These are phyloP conservation scores for Pythium phragmitis DNA, from an alignment of 352 stramenopile species.

Conservation along the genomic window DNA sequence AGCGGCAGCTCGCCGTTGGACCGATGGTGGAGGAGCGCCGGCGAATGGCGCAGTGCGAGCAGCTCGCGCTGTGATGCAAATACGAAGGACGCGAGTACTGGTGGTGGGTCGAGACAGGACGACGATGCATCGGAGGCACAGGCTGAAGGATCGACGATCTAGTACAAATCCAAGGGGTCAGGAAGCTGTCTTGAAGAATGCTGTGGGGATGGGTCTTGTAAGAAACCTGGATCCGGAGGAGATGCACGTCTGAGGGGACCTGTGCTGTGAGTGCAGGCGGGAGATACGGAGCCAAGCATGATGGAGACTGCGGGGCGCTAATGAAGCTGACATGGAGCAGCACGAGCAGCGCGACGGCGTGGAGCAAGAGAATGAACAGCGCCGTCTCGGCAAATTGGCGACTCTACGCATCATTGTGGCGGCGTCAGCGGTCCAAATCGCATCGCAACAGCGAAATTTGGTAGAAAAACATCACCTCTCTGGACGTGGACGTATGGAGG, in stretches of 20 bases:
- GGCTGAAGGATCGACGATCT: background rate
- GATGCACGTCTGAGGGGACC: slow-evolving; percentile 10
- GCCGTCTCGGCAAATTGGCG: slow-evolving; percentile 53
- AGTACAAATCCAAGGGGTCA: background rate
- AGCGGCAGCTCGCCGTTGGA: slow-evolving; percentile 24
- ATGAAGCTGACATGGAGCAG: slow-evolving; percentile 64
- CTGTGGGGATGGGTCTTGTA: too few relatives aligned
- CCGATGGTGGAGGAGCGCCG: slow-evolving; percentile 9
- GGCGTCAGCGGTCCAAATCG: background rate
- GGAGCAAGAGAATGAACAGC: slow-evolving; percentile 55
- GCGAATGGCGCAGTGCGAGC: slow-evolving; percentile 58
- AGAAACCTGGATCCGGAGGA: slow-evolving; percentile 15
- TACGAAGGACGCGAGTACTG: slow-evolving; percentile 42
- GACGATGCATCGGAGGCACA: background rate
- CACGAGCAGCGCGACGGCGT: slow-evolving; percentile 47
- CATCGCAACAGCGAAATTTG: background rate
- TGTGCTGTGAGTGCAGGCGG: slow-evolving; percentile 8
- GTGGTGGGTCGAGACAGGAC: background rate
- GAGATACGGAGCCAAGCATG: slow-evolving; percentile 42
- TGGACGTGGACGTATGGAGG: slow-evolving; percentile 37
- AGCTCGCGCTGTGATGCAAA: slow-evolving; percentile 68
- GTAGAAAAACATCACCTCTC: slow-evolving; percentile 31
- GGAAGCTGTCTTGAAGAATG: background rate
- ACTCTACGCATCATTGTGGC: background rate
- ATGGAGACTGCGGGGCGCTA: slow-evolving; percentile 2